Evolutionary conservation across 2,329 filamentous ascomycete genomes (phyloP).

Genomic region (Hymenoscyphus salicellus): DNA sequence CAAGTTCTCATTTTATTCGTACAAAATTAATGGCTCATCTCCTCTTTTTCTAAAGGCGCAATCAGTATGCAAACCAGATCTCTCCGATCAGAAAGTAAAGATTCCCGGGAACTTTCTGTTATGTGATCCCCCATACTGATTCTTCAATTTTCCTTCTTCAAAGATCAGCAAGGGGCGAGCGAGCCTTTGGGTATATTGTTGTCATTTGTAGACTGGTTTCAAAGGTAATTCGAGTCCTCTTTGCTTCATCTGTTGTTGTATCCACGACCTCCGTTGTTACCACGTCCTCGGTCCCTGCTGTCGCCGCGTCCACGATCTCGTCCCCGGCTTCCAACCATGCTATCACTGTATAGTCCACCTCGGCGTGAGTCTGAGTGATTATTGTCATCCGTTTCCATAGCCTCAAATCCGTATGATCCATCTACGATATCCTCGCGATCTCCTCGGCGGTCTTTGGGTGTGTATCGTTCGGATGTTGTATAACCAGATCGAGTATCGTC

Average conservation of each 20-base stretch:
- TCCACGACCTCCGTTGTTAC: conserved; percentile 21
- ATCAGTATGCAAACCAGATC: background rate
- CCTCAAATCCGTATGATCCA: conserved; percentile 38
- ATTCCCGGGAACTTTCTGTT: background rate
- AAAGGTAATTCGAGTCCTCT: background rate
- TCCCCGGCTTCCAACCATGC: conserved; percentile 24
- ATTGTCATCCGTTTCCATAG: conserved; percentile 36
- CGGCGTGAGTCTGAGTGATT: conserved; percentile 15
- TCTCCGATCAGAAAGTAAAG: background rate
- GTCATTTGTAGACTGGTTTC: background rate
- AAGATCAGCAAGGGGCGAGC: background rate
- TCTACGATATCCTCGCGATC: conserved; percentile 34
- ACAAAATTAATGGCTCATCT: background rate
- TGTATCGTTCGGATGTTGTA: conserved; percentile 27
- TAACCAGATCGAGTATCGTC: conserved; percentile 24
- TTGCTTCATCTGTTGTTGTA: conserved; percentile 26
- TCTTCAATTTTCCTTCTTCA: background rate
- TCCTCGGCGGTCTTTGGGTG: conserved; percentile 14
- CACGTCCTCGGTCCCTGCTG: conserved; percentile 26
- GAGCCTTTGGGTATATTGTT: background rate
- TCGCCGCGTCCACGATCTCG: conserved; percentile 20
- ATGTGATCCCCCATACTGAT: background rate
- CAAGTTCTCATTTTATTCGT: background rate
- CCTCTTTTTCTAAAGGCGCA: background rate
- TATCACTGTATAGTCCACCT: conserved; percentile 36